Conservation (phyloP, 176 grass and related monocot species). For the Stipa capillata region DNA sequence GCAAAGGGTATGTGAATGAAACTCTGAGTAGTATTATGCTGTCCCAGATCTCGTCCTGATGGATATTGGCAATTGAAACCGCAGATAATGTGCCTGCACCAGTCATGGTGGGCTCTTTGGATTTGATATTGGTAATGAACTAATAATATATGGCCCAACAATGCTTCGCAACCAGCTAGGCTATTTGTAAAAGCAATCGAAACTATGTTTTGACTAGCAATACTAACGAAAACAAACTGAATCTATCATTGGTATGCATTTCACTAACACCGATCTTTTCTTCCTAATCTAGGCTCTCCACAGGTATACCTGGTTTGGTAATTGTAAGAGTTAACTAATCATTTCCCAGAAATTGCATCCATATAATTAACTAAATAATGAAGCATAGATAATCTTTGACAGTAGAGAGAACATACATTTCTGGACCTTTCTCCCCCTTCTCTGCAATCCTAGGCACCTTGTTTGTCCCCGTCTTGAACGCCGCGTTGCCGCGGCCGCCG, state of each 20-base stretch:
- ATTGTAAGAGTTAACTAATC: not conserved
- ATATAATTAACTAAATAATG: not conserved
- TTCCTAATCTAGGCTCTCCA: not conserved
- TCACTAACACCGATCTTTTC: not conserved
- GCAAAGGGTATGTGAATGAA: not conserved
- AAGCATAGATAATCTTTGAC: not conserved
- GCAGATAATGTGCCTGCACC: not conserved
- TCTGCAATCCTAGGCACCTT: slow-evolving; percentile 87
- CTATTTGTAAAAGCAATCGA: not conserved
- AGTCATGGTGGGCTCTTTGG: not conserved
- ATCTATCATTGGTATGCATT: not conserved
- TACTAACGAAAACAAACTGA: not conserved
- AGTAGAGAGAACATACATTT: slow-evolving; percentile 57
- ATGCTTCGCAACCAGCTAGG: not conserved
- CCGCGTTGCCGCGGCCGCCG: slow-evolving; percentile 82
- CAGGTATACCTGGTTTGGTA: not conserved
- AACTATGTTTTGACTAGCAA: not conserved
- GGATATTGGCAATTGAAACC: not conserved
- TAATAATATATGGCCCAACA: not conserved
- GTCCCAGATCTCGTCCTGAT: not conserved
- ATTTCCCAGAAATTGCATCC: not conserved
- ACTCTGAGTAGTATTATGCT: not conserved
- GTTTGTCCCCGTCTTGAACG: slow-evolving; percentile 79
- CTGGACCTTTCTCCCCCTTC: slow-evolving; percentile 86
- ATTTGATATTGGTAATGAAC: not conserved